Percentiles rank a stretch among this genome's conserved stretches.
These are phyloP conservation scores for Penicillium sp. DNA, from an alignment of 2,329 filamentous ascomycete genomes.

Conservation along the genomic window DNA sequence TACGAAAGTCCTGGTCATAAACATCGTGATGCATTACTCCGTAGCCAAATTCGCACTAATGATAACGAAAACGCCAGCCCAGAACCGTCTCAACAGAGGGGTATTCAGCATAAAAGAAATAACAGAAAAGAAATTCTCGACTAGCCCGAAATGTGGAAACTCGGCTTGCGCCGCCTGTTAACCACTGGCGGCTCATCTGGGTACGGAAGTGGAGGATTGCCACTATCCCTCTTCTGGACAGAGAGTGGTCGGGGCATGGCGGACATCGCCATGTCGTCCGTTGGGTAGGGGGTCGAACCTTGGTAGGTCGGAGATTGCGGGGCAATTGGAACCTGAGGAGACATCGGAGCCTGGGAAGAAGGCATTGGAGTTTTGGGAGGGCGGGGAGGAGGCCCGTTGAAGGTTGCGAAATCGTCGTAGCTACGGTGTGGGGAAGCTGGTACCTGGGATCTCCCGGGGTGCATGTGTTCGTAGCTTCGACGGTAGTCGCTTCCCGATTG, in stretches of 20 bases:
- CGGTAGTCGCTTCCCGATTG: conserved; percentile 32
- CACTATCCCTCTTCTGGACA: not conserved
- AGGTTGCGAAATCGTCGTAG: conserved; percentile 31
- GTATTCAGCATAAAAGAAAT: conserved; percentile 8
- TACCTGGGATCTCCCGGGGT: conserved; percentile 28
- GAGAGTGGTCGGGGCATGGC: conserved; percentile 15
- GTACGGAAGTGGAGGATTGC: conserved; percentile 64
- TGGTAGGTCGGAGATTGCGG: too few relatives aligned
- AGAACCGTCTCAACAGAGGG: conserved; percentile 6
- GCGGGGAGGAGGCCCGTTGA: conserved; percentile 61
- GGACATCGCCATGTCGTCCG: conserved; percentile 37
- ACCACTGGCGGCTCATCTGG: conserved; percentile 78
- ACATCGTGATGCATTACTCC: conserved; percentile 24
- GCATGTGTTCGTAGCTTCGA: conserved; percentile 41
- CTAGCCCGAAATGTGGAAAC: conserved; percentile 56
- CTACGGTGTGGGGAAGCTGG: conserved; percentile 38
- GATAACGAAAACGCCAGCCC: not conserved
- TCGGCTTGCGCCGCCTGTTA: conserved; percentile 84
- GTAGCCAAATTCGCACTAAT: not conserved
- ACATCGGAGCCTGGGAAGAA: too few relatives aligned
- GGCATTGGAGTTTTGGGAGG: conserved; percentile 74
- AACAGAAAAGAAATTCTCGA: not conserved
- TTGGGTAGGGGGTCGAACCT: conserved; percentile 46
- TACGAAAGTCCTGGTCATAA: conserved; percentile 12
- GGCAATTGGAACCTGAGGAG: too few relatives aligned